These are phyloP conservation scores for Fusarium sp. DNA, from an alignment of 2,329 filamentous ascomycete species.

Conservation along the genomic window DNA sequence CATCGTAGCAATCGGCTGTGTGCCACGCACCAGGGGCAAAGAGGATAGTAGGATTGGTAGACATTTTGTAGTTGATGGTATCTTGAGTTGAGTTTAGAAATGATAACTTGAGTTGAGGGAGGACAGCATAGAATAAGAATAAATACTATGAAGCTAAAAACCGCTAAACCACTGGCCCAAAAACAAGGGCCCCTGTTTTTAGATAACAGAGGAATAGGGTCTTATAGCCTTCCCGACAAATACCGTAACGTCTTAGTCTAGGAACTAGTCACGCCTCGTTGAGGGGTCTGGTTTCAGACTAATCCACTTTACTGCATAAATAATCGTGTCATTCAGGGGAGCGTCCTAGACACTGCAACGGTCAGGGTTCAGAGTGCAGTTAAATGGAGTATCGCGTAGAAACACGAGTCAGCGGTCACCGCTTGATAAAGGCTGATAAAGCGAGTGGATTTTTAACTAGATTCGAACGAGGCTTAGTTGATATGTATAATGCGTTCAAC, in stretches of 20 bases:
- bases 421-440: not conserved
- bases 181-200: too few species aligned
- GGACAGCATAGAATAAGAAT: not conserved
- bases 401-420: not conserved
- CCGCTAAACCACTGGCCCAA: too few species aligned
- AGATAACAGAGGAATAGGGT: too few species aligned
- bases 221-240: too few species aligned
- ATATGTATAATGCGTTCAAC: not conserved
- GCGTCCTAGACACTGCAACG: not conserved
- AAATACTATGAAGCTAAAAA: too few species aligned
- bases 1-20: constrained; percentile 8
- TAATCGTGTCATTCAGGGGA: not conserved
- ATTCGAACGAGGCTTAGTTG: not conserved
- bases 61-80: not conserved
- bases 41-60: constrained; percentile 12
- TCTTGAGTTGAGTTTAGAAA: not conserved
- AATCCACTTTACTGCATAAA: not conserved
- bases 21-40: constrained; percentile 17
- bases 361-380: not conserved
- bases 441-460: not conserved
- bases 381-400: not conserved
- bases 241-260: not conserved
- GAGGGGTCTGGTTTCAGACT: not conserved
- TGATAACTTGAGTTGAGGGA: not conserved
- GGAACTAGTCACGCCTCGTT: too few species aligned